Percentiles rank a stretch among this genome's conserved stretches.
Evolutionary conservation across 2,329 filamentous ascomycete genomes (phyloP).

Genomic region (Hawksworthiomyces lignivorus): DNA sequence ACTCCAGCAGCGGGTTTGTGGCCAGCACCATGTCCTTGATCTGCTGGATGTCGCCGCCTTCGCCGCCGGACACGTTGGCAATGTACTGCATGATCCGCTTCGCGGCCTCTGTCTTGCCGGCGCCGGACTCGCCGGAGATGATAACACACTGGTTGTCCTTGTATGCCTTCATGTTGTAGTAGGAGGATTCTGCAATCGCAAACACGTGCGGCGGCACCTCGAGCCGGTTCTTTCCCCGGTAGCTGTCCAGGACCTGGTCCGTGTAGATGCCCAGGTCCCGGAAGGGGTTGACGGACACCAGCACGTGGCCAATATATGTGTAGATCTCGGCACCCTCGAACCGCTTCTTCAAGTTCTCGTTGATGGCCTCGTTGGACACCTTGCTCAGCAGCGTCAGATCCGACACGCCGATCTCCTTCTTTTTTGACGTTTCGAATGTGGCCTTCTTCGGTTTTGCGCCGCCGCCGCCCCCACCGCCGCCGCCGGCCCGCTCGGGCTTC

Average conservation of each 20-base stretch:
- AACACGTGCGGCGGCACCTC: constrained; percentile 96
- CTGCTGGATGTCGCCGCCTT: constrained; percentile 80
- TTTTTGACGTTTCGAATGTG: constrained; percentile 91
- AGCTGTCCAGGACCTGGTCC: constrained; percentile 84
- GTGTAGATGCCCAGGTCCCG: constrained; percentile 97
- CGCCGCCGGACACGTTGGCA: constrained; percentile 77
- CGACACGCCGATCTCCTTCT: constrained; percentile 98
- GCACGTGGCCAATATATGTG: constrained; percentile 98
- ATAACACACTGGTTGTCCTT: constrained; percentile 99
- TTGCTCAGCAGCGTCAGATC: constrained; percentile 97
- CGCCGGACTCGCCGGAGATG: constrained; percentile 96
- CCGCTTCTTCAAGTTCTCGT: constrained; percentile 96
- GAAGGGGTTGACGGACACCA: constrained; percentile 98
- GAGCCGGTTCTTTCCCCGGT: constrained; percentile 92
- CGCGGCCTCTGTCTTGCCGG: constrained; percentile 95
- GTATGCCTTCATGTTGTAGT: constrained; percentile 99
- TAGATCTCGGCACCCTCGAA: constrained; percentile 98
- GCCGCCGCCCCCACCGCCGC: constrained; percentile 31
- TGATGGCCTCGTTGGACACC: constrained; percentile 98
- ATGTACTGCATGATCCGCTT: constrained; percentile 99
- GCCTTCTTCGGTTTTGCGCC: constrained; percentile 80
- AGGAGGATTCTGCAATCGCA: constrained; percentile 88
- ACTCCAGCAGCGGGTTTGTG: constrained; percentile 93
- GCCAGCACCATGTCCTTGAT: constrained; percentile 99
- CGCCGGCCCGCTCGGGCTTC: constrained; percentile 33